Base-by-base conservation (phyloP, 2,329 filamentous ascomycete species). In the Coniochaeta prunicola region DNA sequence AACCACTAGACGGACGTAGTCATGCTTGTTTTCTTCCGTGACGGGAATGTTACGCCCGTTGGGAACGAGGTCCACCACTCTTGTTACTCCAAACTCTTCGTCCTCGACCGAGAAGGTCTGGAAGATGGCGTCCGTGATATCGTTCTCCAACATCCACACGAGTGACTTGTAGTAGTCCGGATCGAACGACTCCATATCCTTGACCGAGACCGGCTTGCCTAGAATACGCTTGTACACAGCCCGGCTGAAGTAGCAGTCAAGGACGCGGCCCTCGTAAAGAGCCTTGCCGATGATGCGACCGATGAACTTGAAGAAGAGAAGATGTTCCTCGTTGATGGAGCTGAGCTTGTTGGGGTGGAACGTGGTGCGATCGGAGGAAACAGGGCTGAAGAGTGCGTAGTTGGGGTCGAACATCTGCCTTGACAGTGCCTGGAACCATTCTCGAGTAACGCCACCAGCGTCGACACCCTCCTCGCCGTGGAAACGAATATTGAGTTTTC, bases 261-360 rank as follows among this genome's bases (percentile, higher is more conserved):
- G 86, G 36, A 99, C 87, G 59, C 94, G 90, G 53, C 91, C 91
- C 77, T 99, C 96, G 73, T 97, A 99, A 55, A 99, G 81, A 38
- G 94, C 94, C 76, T 99, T 99, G 68, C 94, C 96, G 66, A 99
- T 99, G 74, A 99, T 92, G 56, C 94, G 90, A 45, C 94, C 94
- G 68, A 99, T 97, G 76, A 99, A 99, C 72, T 97, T 97, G 85
- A 99, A 99, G 83, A 97, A 99, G 79, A 91, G 86, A 60, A 97
- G 76, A 78, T 99, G 96, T 74, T 99, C 93, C 34, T 90, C 88
- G 71, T 99, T 99, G 82, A 97, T 88, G 50, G 87, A 87, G 74
- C 93, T 97, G 63, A 96, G 83, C 70, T 91, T 91, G 74, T 97
- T 99, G 17, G 96, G 94, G 73, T 99, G 94, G 87, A 99, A 99